Evolutionary conservation across 23 red algal species (phyloP), one percentile per base, ranked within the genome.

Genomic region (Chondrus crispus): DNA sequence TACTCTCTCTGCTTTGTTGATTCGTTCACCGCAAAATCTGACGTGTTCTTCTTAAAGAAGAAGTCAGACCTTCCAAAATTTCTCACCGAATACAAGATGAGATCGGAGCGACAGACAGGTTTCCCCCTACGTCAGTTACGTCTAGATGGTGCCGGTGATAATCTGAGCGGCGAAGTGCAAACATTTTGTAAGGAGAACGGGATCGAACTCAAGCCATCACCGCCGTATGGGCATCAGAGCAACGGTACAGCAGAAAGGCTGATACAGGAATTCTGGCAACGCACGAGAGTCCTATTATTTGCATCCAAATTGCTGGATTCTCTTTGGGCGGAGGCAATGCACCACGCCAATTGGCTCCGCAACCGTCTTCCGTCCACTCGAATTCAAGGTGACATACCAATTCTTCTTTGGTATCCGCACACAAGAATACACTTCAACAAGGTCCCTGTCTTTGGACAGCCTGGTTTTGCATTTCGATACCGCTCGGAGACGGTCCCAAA

Each of bases 311-410:
- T 28, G 63, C 24, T 30, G 53, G 53, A 84, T 35, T 64, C 3
- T 40, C 51, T 82, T 46, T 82, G 77, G 77, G 45, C 77, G 39
- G 51, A 82, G 32, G 43, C 77, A 14, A 82, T 82, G 77, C 39
- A 28, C 28, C 46, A 82, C 28, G 40, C 47, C 4, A 60, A 82
- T 46, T 54, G 77, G 6, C 8, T 82, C 4, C 5, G 47, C 4
- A 82, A 82, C 28, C 77, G 77, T 14, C 37, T 45, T 4, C 41
- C 46, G 43, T 82, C 45, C 47, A 46, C 46, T 54, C 20, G 26
- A 24, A 60, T 82, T 5, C 46, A 82, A 28, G 36, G 51, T 38
- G 37, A 45, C 18, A 60, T 82, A 4, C 45, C 77, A 9, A 82
- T 82, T 4, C 47, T 82, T 35, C 33, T 54, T 54, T 82, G 77